Evolutionary conservation across 2,329 filamentous ascomycete genomes (phyloP).

Genomic region (Pyrenophora teres): DNA sequence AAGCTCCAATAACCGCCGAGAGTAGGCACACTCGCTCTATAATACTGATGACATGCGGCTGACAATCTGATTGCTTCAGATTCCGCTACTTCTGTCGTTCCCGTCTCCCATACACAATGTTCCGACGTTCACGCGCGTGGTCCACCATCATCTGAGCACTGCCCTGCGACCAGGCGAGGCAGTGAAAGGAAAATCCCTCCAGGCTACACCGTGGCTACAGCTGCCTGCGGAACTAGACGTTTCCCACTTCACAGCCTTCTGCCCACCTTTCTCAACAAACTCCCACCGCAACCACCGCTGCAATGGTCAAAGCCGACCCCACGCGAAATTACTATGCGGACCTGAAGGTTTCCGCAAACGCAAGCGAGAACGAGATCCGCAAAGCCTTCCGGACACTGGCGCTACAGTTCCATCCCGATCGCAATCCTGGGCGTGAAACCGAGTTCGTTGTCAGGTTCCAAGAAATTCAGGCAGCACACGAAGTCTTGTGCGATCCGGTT

Average conservation of each 20-base stretch:
- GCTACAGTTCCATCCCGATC: conserved; percentile 84
- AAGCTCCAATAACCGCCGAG: conserved; percentile 21
- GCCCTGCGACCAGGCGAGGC: conserved; percentile 33
- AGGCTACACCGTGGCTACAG: conserved; percentile 12
- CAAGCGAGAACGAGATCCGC: conserved; percentile 76
- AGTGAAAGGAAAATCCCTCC: conserved; percentile 16
- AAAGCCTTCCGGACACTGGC: conserved; percentile 86
- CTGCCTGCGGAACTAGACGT: conserved; percentile 21
- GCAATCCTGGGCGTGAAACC: conserved; percentile 80
- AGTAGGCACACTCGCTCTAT: conserved; percentile 13
- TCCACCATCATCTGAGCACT: conserved; percentile 37
- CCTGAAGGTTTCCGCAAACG: conserved; percentile 70
- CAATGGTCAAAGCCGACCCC: conserved; percentile 71
- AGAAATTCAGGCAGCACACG: conserved; percentile 82
- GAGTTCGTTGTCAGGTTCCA: conserved; percentile 84
- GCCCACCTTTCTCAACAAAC: neutral
- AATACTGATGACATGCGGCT: conserved; percentile 28
- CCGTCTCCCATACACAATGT: conserved; percentile 27
- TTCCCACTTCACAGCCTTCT: neutral
- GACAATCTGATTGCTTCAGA: conserved; percentile 22
- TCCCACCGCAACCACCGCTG: conserved; percentile 14
- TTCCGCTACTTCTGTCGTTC: conserved; percentile 11
- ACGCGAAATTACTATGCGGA: conserved; percentile 84
- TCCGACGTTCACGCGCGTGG: conserved; percentile 33
- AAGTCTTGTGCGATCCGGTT: conserved; percentile 69